Conservation (phyloP, 75 land plant genomes). For the Azolla pinnata region DNA sequence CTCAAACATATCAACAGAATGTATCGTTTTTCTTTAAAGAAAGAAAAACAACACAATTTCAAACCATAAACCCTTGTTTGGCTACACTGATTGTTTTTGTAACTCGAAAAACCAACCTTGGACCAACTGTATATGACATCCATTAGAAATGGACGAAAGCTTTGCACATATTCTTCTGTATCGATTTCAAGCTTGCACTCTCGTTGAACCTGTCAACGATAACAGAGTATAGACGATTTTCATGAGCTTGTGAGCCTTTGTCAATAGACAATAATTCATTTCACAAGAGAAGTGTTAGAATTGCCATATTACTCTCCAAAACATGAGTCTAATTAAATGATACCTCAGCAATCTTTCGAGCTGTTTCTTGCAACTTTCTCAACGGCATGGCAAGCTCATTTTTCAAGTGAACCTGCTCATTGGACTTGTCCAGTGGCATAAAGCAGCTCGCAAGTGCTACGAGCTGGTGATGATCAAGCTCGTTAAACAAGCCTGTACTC, state of each 20-base stretch:
- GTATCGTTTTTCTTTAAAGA: too few species aligned
- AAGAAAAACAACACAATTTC: too few species aligned
- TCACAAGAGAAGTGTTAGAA: background rate
- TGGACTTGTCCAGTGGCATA: constrained; percentile 79
- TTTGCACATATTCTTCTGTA: constrained; percentile 78
- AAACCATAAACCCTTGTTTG: too few species aligned
- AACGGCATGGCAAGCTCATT: constrained; percentile 78
- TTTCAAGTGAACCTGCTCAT: constrained; percentile 63
- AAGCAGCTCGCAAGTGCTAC: constrained; percentile 92
- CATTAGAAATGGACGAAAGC: constrained; percentile 70
- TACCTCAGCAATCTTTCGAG: constrained; percentile 86
- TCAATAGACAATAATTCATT: too few species aligned
- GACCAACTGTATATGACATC: constrained; percentile 96
- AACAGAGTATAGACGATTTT: too few species aligned
- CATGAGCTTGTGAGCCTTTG: too few species aligned
- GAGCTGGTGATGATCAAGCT: constrained; percentile 85
- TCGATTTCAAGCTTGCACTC: constrained; percentile 90
- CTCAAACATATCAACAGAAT: too few species aligned
- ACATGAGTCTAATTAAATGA: background rate
- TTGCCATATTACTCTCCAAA: background rate
- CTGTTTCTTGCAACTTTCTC: constrained; percentile 77
- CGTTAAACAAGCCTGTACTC: constrained; percentile 74
- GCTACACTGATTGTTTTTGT: too few species aligned
- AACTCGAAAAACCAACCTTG: too few species aligned
- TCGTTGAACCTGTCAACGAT: constrained; percentile 53